Evolutionary conservation across 1,284 basidiomycete species (phyloP).

Genomic region (Leccinum colubrinum): DNA sequence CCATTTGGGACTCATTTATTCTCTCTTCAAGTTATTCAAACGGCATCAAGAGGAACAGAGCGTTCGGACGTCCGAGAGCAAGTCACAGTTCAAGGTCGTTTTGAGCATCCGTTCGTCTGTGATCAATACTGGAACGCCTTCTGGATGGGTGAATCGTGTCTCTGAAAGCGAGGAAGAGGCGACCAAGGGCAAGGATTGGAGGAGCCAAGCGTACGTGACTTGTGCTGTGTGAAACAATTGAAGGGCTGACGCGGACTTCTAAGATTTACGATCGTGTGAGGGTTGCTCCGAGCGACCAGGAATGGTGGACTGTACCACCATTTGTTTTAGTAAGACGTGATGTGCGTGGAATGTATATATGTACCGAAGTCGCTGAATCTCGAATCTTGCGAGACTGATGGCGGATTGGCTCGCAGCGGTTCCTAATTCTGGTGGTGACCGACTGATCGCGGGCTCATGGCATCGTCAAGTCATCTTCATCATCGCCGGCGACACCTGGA

Average conservation of each 20-base stretch:
- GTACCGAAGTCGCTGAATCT: not conserved
- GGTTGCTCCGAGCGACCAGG: not conserved
- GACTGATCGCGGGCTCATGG: not conserved
- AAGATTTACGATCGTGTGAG: constrained; percentile 18
- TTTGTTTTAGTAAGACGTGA: not conserved
- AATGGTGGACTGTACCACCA: not conserved
- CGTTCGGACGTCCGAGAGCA: constrained; percentile 41
- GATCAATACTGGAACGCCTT: constrained; percentile 61
- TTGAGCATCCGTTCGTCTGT: constrained; percentile 62
- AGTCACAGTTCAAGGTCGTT: constrained; percentile 73
- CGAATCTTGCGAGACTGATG: not conserved
- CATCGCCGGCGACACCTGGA: too few species aligned
- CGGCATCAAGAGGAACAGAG: constrained; percentile 52
- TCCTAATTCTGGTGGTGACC: not conserved
- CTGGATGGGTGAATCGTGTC: constrained; percentile 69
- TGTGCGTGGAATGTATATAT: not conserved
- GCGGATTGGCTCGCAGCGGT: not conserved
- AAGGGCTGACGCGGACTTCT: constrained; percentile 1
- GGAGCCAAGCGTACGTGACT: constrained; percentile 55
- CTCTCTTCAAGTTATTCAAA: constrained; percentile 50
- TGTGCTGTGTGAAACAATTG: not conserved
- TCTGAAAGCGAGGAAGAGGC: constrained; percentile 58
- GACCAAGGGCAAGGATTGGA: constrained; percentile 57
- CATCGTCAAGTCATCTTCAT: too few species aligned
- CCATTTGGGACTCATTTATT: not conserved